Evolutionary conservation across 2,329 filamentous ascomycete species (phyloP).

Genomic region (Cytospora piceae): DNA sequence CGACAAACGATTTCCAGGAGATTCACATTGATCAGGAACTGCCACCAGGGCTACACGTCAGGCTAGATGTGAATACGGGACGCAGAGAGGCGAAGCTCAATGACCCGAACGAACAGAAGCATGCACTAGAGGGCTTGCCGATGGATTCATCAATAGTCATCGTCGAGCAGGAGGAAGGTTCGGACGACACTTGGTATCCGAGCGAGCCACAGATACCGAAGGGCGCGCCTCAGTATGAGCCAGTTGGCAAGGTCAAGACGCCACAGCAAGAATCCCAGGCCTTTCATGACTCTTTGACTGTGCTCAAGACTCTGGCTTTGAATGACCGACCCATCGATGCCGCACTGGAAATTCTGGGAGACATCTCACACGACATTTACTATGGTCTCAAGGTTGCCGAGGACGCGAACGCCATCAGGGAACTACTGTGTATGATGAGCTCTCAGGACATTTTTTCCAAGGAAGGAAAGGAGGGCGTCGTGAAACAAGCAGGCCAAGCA

Average conservation of each 20-base stretch:
- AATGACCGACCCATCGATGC: conserved; percentile 46
- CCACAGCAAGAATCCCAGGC: conserved; percentile 47
- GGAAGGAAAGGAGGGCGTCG: conserved; percentile 33
- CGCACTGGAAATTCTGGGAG: conserved; percentile 61
- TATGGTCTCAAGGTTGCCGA: conserved; percentile 67
- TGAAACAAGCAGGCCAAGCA: conserved; percentile 49
- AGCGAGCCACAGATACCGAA: conserved; percentile 45
- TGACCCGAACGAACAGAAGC: conserved; percentile 55
- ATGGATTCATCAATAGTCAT: conserved; percentile 58
- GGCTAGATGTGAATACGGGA: conserved; percentile 67
- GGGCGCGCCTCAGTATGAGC: conserved; percentile 60
- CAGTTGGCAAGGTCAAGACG: conserved; percentile 60
- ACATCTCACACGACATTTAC: conserved; percentile 70
- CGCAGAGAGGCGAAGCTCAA: conserved; percentile 69
- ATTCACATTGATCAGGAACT: conserved; percentile 68
- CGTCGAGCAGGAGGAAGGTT: conserved; percentile 57
- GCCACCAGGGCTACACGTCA: conserved; percentile 67
- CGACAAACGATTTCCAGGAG: conserved; percentile 66
- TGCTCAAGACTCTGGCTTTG: conserved; percentile 46
- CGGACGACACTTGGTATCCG: conserved; percentile 39
- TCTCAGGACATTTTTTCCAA: conserved; percentile 34
- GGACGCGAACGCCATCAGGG: conserved; percentile 55
- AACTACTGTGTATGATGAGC: conserved; percentile 61
- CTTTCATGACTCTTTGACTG: conserved; percentile 53
- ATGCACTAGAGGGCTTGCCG: conserved; percentile 54